Evolutionary conservation across 768 basidiomycete genomes (phyloP), one percentile per base, ranked within the genome.

Genomic region (Lanmaoa rubissima): DNA sequence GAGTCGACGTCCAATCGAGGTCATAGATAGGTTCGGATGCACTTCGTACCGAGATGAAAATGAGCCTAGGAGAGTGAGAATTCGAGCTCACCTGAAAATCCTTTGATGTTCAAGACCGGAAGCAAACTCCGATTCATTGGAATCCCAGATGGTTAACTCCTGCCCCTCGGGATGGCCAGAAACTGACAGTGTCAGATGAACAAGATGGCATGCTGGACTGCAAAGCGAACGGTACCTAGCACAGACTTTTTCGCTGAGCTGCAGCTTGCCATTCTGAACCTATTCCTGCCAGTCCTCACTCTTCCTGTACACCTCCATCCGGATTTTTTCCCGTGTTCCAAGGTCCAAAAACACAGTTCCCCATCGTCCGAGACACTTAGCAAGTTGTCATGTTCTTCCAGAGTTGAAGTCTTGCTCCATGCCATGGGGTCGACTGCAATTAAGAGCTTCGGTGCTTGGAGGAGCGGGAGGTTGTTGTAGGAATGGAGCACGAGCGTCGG

Each of bases 131-230:
- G 91, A 94, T 70, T 91, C 90, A 50, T 88, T 88, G 0, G 94
- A 97, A 71, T 98, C 94, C 96, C 96, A 98, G 17, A 98, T 93
- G 0, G 93, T 94, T 45, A 98, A 72, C 66, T 95, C 92, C 56
- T 90, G 80, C 1, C 87, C 88, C 19, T 82, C 80, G 0, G 77
- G 64, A 16, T 74, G 69, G 5, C 79, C 75, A 14, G 87, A 83
- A 58, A 93, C 92, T 94, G 43, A 19, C 9, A 42, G 31, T 4
- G 14, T 48, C 38, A 46, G 38, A 55, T 49, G 24, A 63, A 54
- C 13, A 60, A 48, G 19, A 57, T 10, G 34, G n/a, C 24, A 28
- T 11, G 38, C 6, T 17, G 28, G 19, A 42, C 21, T 48, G 34
- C n/a, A 48, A 43, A 50, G 28, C 19, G 41, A 59, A 61, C 76